These are phyloP conservation scores for Ogataea hybrid DNA, from an alignment of 1,139 yeast species.

Conservation along the genomic window DNA sequence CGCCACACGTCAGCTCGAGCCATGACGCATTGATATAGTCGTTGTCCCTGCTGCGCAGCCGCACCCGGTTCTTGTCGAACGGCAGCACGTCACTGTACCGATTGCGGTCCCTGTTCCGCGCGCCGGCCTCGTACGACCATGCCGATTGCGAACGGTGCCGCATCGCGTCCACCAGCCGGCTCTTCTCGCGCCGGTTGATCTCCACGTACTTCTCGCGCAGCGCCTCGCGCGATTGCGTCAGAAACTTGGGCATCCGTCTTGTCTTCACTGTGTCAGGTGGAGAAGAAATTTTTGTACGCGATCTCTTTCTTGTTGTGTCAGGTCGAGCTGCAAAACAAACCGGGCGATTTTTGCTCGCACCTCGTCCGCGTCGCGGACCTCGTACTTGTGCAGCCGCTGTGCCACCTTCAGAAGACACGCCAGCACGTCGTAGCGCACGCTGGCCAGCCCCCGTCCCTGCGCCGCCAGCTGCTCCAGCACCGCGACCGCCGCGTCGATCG, in stretches of 20 bases:
- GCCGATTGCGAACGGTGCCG: constrained; percentile 14
- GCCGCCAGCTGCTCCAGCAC: constrained; percentile 11
- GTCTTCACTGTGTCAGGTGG: constrained; percentile 2
- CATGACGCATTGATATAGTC: constrained; percentile 49
- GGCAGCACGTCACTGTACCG: constrained; percentile 59
- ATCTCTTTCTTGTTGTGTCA: constrained; percentile 5
- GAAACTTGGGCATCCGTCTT: constrained; percentile 17
- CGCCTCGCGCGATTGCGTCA: constrained; percentile 21
- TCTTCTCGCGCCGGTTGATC: constrained; percentile 16
- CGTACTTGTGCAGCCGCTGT: constrained; percentile 1
- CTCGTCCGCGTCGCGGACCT: neutral
- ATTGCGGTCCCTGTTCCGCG: constrained; percentile 31
- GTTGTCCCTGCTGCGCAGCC: constrained; percentile 32
- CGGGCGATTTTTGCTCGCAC: neutral
- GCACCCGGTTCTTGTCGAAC: constrained; percentile 55
- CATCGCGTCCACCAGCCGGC: constrained; percentile 17
- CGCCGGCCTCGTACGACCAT: constrained; percentile 15
- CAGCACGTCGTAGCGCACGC: constrained; percentile 20
- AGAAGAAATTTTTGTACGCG: neutral
- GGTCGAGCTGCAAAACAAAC: neutral
- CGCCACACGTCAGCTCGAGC: constrained; percentile 30
- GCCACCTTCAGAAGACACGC: constrained; percentile 11
- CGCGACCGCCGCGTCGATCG: constrained; percentile 8
- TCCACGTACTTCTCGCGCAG: constrained; percentile 14
- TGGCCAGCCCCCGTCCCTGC: neutral